Evolutionary conservation across 306 rosid species (phyloP).

Genomic region (Castanea sativa): DNA sequence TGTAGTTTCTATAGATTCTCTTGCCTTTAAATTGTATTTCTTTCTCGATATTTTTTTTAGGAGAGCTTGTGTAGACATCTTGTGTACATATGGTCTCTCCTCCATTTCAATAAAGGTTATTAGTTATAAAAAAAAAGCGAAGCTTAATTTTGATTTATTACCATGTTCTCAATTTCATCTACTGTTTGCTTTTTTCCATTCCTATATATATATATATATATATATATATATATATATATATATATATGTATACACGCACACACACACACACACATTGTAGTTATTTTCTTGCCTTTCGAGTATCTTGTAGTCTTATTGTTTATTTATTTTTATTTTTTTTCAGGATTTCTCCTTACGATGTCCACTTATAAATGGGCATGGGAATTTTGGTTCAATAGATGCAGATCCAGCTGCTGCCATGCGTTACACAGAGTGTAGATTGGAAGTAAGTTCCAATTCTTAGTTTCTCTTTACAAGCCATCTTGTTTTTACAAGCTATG

Average conservation of each 20-base stretch:
- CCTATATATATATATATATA: neutral
- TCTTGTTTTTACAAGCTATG: conserved; percentile 7
- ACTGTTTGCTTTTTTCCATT: neutral
- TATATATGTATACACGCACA: no score
- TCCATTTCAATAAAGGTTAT: no score
- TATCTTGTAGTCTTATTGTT: neutral
- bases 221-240: neutral
- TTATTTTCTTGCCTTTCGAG: neutral
- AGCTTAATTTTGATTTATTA: neutral
- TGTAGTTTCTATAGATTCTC: no score
- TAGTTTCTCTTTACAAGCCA: conserved; percentile 2
- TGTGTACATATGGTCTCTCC: no score
- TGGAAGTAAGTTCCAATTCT: conserved; percentile 57
- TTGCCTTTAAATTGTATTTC: no score
- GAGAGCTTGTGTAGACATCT: no score
- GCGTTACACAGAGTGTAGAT: conserved; percentile 98
- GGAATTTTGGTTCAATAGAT: conserved; percentile 96
- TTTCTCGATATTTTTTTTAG: no score
- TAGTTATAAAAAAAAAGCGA: no score
- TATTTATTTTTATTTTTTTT: neutral
- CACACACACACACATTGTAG: no score
- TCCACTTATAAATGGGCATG: conserved; percentile 93
- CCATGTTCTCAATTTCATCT: neutral
- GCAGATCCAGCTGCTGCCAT: conserved; percentile 99
- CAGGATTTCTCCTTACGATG: conserved; percentile 91